Conservation (phyloP, 306 rosid species). For the Begonia peltatifolia region DNA sequence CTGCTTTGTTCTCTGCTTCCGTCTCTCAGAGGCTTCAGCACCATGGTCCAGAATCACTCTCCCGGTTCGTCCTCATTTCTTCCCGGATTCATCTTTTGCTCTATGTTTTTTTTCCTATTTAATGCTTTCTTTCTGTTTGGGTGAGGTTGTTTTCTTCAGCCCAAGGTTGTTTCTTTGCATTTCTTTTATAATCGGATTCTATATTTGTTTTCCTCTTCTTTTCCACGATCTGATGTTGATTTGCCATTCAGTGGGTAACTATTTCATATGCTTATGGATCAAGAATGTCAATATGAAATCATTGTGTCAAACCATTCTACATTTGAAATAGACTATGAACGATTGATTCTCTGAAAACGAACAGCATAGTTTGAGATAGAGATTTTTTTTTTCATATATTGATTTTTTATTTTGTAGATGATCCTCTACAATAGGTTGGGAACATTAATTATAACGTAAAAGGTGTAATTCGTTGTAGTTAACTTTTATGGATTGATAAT, state of each 20-base stretch:
- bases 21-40: constrained; percentile 4
- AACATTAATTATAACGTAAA: neutral
- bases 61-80: constrained; percentile 32
- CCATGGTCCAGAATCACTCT: constrained; percentile 32
- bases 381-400: neutral
- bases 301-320: neutral
- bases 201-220: constrained; percentile 1
- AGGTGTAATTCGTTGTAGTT: neutral
- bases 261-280: too few relatives aligned
- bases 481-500: neutral
- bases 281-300: too few relatives aligned
- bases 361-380: neutral
- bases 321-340: neutral
- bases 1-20: constrained; percentile 16
- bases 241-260: neutral
- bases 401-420: too few relatives aligned
- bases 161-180: constrained; percentile 25
- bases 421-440: neutral
- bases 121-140: constrained; percentile 3
- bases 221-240: constrained; percentile 4
- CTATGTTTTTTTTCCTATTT: too few relatives aligned
- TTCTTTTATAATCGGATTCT: constrained; percentile 8
- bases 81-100: too few relatives aligned
- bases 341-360: neutral
- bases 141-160: constrained; percentile 11